Evolutionary conservation across 345 rosid genomes (phyloP).

Genomic region (Populus pruinosa): DNA sequence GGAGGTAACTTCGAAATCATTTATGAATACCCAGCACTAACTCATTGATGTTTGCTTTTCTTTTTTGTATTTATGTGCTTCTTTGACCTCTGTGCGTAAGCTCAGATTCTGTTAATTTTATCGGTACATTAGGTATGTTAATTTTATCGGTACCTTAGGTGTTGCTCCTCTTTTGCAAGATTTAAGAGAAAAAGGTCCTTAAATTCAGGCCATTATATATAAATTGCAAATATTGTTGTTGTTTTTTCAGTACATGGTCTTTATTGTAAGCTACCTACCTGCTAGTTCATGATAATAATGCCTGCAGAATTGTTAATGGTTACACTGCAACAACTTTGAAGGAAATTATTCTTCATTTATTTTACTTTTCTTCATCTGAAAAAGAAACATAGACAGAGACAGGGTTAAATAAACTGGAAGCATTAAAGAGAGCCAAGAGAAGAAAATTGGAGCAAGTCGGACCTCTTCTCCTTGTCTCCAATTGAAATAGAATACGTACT

Average conservation of each 20-base stretch:
- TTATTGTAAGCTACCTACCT: background rate
- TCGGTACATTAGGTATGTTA: background rate
- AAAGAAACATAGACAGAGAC: too few species aligned
- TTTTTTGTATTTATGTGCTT: background rate
- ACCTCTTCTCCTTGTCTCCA: too few species aligned
- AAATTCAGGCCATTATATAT: background rate
- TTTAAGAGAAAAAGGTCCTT: background rate
- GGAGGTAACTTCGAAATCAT: slow-evolving; percentile 61
- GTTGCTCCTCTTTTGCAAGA: background rate
- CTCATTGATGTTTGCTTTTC: background rate
- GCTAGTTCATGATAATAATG: too few species aligned
- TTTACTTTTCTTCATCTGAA: too few species aligned
- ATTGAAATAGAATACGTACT: too few species aligned
- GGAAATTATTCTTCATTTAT: too few species aligned
- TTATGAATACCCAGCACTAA: background rate
- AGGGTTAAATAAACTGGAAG: too few species aligned
- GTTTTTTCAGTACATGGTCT: background rate
- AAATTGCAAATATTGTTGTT: background rate
- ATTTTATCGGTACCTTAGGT: background rate
- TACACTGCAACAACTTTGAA: too few species aligned
- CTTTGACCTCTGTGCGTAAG: background rate
- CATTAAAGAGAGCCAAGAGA: too few species aligned
- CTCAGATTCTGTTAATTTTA: background rate
- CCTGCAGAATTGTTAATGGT: too few species aligned
- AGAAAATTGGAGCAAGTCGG: too few species aligned